These are phyloP conservation scores for Paraphoma chrysanthemicola DNA, from an alignment of 2,329 filamentous ascomycete species.

Conservation along the genomic window DNA sequence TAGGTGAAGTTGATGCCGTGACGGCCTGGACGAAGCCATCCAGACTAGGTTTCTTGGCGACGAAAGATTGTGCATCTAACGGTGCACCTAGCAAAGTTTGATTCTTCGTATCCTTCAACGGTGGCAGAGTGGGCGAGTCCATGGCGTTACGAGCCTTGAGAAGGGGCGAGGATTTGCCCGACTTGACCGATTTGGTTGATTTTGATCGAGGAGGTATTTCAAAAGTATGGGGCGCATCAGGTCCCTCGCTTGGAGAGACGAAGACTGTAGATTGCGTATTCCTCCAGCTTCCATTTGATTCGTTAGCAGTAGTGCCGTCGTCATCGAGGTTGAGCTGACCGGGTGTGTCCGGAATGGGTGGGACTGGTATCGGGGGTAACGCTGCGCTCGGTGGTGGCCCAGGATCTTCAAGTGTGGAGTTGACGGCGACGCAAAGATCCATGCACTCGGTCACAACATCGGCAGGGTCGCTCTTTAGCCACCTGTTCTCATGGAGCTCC, in stretches of 20 bases:
- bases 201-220: conserved; percentile 30
- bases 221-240: conserved; percentile 26
- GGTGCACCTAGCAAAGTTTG: conserved; percentile 24
- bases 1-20: conserved; percentile 29
- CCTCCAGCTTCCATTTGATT: conserved; percentile 57
- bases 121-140: conserved; percentile 71
- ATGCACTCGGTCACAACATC: conserved; percentile 84
- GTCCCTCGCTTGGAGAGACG: conserved; percentile 27
- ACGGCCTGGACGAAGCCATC: conserved; percentile 43
- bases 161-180: conserved; percentile 53
- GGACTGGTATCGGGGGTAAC: conserved; percentile 52
- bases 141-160: conserved; percentile 48
- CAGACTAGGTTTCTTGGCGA: conserved; percentile 37
- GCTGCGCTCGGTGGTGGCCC: conserved; percentile 56
- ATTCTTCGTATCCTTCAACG: conserved; percentile 48
- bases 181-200: conserved; percentile 52
- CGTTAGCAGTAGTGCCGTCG: conserved; percentile 38
- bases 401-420: conserved; percentile 52
- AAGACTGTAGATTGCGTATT: conserved; percentile 62
- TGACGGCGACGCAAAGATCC: conserved; percentile 64
- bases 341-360: conserved; percentile 47
- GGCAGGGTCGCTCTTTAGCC: conserved; percentile 79
- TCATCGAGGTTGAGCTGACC: conserved; percentile 44
- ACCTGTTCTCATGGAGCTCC: conserved; percentile 78
- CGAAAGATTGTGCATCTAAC: conserved; percentile 23